Evolutionary conservation across 1,284 basidiomycete genomes (phyloP).

Genomic region (Mycena citricolor): DNA sequence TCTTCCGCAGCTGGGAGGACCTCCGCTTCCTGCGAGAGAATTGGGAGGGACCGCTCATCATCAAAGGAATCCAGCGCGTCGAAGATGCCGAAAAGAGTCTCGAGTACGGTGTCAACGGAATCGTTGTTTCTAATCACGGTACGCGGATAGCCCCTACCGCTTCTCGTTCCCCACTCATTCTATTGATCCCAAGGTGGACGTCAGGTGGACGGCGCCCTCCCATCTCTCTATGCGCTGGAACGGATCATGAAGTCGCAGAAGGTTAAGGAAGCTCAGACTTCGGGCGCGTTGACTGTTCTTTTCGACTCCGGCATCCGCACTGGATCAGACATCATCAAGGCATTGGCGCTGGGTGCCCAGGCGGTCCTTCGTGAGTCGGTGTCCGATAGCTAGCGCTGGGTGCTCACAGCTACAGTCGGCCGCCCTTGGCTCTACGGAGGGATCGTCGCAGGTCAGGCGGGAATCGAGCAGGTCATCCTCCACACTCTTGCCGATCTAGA

Average conservation of each 20-base stretch:
- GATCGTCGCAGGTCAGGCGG: conserved; percentile 59
- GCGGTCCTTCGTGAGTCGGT: conserved; percentile 57
- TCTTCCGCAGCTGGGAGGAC: conserved; percentile 65
- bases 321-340: conserved; percentile 76
- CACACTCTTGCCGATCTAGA: conserved; percentile 65
- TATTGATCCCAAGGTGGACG: conserved; percentile 57
- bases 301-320: conserved; percentile 82
- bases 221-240: conserved; percentile 68
- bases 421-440: conserved; percentile 65
- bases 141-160: conserved; percentile 17
- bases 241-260: conserved; percentile 57
- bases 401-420: conserved; percentile 42
- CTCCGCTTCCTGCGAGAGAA: conserved; percentile 59
- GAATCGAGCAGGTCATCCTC: conserved; percentile 64
- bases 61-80: conserved; percentile 62
- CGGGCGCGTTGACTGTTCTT: conserved; percentile 64
- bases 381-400: neutral
- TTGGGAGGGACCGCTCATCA: conserved; percentile 68
- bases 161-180: neutral
- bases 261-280: conserved; percentile 55
- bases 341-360: conserved; percentile 68
- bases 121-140: conserved; percentile 84
- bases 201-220: conserved; percentile 79
- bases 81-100: conserved; percentile 72
- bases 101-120: conserved; percentile 67